phyloP scores from a whole-genome alignment of 2,329 filamentous ascomycete species.

The Cordyceps militaris region DNA sequence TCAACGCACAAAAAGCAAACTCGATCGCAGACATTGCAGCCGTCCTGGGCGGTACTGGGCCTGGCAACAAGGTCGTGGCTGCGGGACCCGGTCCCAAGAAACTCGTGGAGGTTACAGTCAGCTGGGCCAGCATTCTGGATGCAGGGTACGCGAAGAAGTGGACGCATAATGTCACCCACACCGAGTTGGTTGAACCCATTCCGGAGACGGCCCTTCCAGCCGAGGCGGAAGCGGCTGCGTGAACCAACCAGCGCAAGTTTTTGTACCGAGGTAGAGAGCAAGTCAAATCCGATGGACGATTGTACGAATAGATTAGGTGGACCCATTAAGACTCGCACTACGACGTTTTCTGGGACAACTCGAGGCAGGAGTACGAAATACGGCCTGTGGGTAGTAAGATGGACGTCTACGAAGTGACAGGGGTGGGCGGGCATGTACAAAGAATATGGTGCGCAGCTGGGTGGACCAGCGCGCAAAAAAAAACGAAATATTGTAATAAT shows the following conservation, averaged over 20 bases:
- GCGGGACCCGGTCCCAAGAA: conserved; percentile 14
- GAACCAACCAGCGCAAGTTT: not conserved
- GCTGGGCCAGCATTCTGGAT: conserved; percentile 45
- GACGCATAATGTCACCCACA: conserved; percentile 48
- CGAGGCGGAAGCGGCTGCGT: conserved; percentile 1
- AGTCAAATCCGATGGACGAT: not conserved
- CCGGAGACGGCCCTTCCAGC: conserved; percentile 10
- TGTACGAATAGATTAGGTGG: not conserved
- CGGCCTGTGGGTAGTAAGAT: not conserved
- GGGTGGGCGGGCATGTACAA: not conserved
- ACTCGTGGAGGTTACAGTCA: conserved; percentile 39
- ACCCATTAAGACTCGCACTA: not conserved
- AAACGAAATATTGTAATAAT: conserved; percentile 9
- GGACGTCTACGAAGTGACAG: conserved; percentile 1
- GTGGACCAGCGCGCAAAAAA: conserved; percentile 4
- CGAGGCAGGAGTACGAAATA: not conserved
- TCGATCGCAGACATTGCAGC: conserved; percentile 57
- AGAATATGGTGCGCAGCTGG: conserved; percentile 4
- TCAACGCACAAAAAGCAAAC: conserved; percentile 57
- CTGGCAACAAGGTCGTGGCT: conserved; percentile 40
- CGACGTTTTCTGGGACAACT: not conserved
- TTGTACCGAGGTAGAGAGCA: not conserved
- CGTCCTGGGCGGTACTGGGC: conserved; percentile 44
- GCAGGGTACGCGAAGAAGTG: conserved; percentile 40
- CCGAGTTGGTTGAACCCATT: conserved; percentile 24